Evolutionary conservation across 2,329 filamentous ascomycete genomes (phyloP).

Genomic region (Volutella citrinella): DNA sequence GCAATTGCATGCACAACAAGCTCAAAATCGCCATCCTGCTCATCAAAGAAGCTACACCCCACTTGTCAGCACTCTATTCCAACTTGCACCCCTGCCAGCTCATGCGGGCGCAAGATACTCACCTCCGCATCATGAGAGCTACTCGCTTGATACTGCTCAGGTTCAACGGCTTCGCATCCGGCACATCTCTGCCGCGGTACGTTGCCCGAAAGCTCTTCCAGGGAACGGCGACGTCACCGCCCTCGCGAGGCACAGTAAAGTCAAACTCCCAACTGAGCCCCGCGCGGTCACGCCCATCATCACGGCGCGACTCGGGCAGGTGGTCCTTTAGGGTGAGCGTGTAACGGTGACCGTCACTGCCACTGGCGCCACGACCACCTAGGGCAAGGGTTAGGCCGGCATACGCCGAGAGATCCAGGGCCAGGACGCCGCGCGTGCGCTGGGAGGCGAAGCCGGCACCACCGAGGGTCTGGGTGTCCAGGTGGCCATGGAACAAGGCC

Average conservation of each 20-base stretch:
- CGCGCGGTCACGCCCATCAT: constrained; percentile 68
- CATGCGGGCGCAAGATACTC: no score
- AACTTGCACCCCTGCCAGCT: no score
- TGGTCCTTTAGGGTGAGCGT: constrained; percentile 74
- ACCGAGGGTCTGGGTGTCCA: constrained; percentile 73
- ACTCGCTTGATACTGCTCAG: constrained; percentile 60
- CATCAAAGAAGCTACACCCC: constrained; percentile 65
- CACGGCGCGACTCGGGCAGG: constrained; percentile 48
- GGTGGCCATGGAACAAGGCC: constrained; percentile 64
- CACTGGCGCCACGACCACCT: constrained; percentile 42
- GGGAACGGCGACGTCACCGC: constrained; percentile 49
- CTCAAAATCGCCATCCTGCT: constrained; percentile 65
- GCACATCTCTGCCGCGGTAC: constrained; percentile 66
- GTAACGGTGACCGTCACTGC: constrained; percentile 55
- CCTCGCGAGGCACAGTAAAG: constrained; percentile 43
- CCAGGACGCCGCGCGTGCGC: constrained; percentile 57
- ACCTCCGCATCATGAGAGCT: constrained; percentile 82
- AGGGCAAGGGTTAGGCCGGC: constrained; percentile 59
- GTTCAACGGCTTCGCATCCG: constrained; percentile 59
- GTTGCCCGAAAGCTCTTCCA: constrained; percentile 69
- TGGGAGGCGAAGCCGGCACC: constrained; percentile 83
- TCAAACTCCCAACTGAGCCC: constrained; percentile 73
- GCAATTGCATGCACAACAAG: constrained; percentile 29
- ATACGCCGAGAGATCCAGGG: constrained; percentile 63
- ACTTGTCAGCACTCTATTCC: constrained; percentile 23